These are phyloP conservation scores for Rhodotorula toruloides DNA, from an alignment of 768 basidiomycete genomes.

Conservation along the genomic window DNA sequence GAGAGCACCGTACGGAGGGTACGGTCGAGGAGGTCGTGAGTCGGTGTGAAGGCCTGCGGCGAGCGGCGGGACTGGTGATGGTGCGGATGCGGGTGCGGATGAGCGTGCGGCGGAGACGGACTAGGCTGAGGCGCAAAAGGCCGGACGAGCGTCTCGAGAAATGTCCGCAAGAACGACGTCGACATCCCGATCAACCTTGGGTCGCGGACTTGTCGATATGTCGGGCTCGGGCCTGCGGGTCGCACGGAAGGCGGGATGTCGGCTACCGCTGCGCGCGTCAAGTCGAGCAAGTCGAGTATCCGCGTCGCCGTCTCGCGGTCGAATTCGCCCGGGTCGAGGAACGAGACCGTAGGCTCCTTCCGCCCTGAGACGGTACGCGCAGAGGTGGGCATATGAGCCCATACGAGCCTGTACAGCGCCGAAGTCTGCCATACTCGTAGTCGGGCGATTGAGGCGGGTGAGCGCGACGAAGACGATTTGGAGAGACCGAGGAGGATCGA, in stretches of 20 bases:
- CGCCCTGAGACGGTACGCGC: background rate
- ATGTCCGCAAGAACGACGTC: too few relatives aligned
- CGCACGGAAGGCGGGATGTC: background rate
- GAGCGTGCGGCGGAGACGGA: too few relatives aligned
- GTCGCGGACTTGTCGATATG: background rate
- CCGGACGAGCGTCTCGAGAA: too few relatives aligned
- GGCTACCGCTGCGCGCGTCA: background rate
- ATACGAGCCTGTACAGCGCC: slow-evolving; percentile 22
- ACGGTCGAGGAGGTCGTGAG: too few relatives aligned
- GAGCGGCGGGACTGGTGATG: too few relatives aligned
- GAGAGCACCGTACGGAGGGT: too few relatives aligned
- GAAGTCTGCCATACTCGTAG: slow-evolving; percentile 27
- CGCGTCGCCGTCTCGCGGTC: background rate
- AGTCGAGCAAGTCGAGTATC: slow-evolving; percentile 13
- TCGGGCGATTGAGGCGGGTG: background rate
- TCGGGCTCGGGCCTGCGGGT: background rate
- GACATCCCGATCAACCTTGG: too few relatives aligned
- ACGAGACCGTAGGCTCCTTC: too few relatives aligned
- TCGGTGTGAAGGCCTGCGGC: too few relatives aligned
- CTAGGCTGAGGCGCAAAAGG: too few relatives aligned
- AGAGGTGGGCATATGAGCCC: background rate
- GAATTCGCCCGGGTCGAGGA: background rate
- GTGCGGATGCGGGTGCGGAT: too few relatives aligned
- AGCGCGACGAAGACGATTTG: background rate
- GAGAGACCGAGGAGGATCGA: slow-evolving; percentile 14